Base-by-base conservation (phyloP, 495 filamentous ascomycete species). In the Hypoxylon lenormandii region DNA sequence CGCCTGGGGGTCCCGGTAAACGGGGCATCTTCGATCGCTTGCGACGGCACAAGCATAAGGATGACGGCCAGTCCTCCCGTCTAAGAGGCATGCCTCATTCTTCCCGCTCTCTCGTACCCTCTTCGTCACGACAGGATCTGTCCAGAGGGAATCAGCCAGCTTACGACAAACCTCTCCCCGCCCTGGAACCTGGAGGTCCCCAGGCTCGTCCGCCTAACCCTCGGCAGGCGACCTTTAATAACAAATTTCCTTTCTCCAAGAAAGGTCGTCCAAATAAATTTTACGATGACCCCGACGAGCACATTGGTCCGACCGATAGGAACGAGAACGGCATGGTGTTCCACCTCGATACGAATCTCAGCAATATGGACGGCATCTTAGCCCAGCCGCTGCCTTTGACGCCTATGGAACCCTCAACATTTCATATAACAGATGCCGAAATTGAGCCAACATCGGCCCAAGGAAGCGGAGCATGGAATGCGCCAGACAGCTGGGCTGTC, bases 401-500 rank as follows among this genome's bases (percentile, higher is more conserved):
- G 0, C 88, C 89, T 4, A 87, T 90, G 64, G 83, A 87, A 37
- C 80, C 82, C 33, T 80, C 77, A 53, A 84, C 87, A 23, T 82
- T 85, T 80, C 45, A 84, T 83, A 13, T 81, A 79, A 12, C 86
- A 84, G 70, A 83, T 60, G 48, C 36, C 48, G 61, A 73, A 65
- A 36, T 61, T 46, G 78, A 82, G 37, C 68, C 65, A 36, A 54
- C 23, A 56, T 67, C 45, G 79, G 76, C 12, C 55, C 70, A 79
- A 76, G 72, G 68, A 38, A 80, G 78, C 56, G 81, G 79, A 8
- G 83, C 84, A 5, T 97, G 94, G 94, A 89, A 92, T 77, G 92
- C 93, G 2, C 94, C 94, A 10, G 94, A 97, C 75, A 95, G 92
- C 76, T 97, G 94, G 94, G 91, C 90, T 33, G 92, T 97, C 33